Base-by-base conservation (phyloP, 2,329 filamentous ascomycete genomes). In the Orbilia javanica region DNA sequence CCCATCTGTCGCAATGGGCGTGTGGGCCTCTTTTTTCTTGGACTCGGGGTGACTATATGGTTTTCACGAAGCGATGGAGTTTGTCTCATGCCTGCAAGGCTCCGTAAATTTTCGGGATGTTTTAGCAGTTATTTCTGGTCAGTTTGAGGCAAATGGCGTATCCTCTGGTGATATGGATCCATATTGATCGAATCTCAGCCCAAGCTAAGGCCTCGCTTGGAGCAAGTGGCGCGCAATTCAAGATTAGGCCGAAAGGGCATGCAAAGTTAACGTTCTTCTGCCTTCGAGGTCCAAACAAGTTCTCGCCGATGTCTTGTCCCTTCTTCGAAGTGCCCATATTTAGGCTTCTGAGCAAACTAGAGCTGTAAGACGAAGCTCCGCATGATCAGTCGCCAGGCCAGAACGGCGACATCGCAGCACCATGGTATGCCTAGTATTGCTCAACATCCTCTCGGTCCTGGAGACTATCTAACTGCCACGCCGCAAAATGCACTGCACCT, bases 351-450 rank as follows among this genome's bases (percentile, higher is more conserved):
- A 57, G 29, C 29, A 42, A 60, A 20, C 31, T 42, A 60, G 55
- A 60, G 20, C 55, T 29, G 20, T 42, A 42, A 60, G 20, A 60
- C 10, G 48, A 46, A 57, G 48, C 31, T 39, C n/a, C 48, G 46
- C 27, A 42, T 57, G 25, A 34, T 20, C 34, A 53, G 55, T 71
- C 46, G 44, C 50, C 44, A 71, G 62, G 46, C 50, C 42, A 71
- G 67, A 71, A 71, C 67, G 67, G 67, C 67, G 67, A 71, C 31
- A 64, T 71, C 50, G 53, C 31, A 25, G 22, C 27, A 27, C 44
- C 55, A 71, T 52, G 67, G 67, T 71, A 52, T 71, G 67, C 67
- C 67, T 71, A 71, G 20, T 60, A 60, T 39, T 71, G 25, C 31
- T 44, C 60, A 53, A 53, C 60, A 13, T 46, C 39, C 52, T 53